Evolutionary conservation across 1,284 basidiomycete genomes (phyloP), one percentile per base, ranked within the genome.

Genomic region (Thelephora terrestris): DNA sequence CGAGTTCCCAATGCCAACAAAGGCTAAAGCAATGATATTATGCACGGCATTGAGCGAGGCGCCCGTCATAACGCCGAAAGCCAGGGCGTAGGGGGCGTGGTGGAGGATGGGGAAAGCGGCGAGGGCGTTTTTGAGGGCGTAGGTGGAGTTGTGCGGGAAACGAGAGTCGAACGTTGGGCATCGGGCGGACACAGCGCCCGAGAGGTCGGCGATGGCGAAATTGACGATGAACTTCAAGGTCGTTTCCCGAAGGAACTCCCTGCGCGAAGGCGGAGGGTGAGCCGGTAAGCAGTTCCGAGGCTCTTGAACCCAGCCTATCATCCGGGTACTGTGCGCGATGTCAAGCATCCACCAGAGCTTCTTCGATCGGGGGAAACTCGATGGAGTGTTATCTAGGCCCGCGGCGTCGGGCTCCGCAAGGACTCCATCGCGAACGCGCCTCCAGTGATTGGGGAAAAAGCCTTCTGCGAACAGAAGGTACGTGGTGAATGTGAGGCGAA

Each of bases 1-100:
- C n/a, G 54, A 54, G 0, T 61, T 21, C 1, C 57, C 55, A 1
- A 58, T 32, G 7, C 50, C 59, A 7, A 68, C 64, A 23, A 45
- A 46, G 7, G 57, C n/a, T 1, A 53, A 45, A 16, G 57, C 54
- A 3, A 59, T 32, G 43, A 57, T 20, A 17, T 46, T 35, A 44
- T 66, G 61, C 18, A 56, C 47, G 45, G 61, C 50, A 25, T 55
- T 59, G 12, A 64, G 25, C 12, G 5, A 4, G 20, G 16, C 16
- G 20, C 16, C 35, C 16, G 20, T 16, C 35, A 37, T 18, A 3
- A 37, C 35, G 16, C 4, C 35, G 16, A 16, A 37, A 16, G 35
- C 16, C 20, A 37, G 16, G 35, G 20, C 2, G 35, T 37, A 16
- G 4, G 35, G 35, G 16, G 35, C 35, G 16, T 18, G 35, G 4